Conservation (phyloP, 352 stramenopile genomes). For the Phytopythium sindhum region DNA sequence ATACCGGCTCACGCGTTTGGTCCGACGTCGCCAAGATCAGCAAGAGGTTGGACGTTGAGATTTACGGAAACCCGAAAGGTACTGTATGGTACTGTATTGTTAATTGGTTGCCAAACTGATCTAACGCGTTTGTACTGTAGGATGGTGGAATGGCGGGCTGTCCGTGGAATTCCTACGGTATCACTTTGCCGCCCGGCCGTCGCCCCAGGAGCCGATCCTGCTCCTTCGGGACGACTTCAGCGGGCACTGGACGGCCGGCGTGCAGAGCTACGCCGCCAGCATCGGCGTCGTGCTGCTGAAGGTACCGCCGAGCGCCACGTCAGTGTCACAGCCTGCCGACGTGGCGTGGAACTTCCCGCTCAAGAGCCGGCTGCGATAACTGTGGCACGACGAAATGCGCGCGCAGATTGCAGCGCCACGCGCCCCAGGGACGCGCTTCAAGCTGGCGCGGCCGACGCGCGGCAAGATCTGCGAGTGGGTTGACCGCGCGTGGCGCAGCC, state of each 20-base stretch:
- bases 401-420: too few species aligned
- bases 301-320: too few species aligned
- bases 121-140: not conserved
- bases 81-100: not conserved
- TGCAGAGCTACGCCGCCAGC: too few species aligned
- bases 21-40: not conserved
- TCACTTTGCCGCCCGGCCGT: slow-evolving; percentile 7
- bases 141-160: slow-evolving; percentile 12
- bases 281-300: too few species aligned
- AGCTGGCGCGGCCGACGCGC: too few species aligned
- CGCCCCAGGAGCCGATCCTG: slow-evolving; percentile 7
- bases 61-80: slow-evolving; percentile 5
- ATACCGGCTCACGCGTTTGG: not conserved
- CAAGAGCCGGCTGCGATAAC: too few species aligned
- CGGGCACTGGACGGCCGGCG: slow-evolving; percentile 7
- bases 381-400: too few species aligned
- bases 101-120: not conserved
- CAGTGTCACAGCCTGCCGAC: too few species aligned
- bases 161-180: slow-evolving; percentile 7
- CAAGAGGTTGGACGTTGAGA: not conserved
- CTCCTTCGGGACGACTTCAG: slow-evolving; percentile 10
- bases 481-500: too few species aligned
- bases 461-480: too few species aligned
- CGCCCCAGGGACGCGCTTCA: too few species aligned
- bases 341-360: too few species aligned